Percentiles rank a stretch among this genome's conserved stretches.
Evolutionary conservation across 345 rosid species (phyloP).

Genomic region (Adansonia digitata): DNA sequence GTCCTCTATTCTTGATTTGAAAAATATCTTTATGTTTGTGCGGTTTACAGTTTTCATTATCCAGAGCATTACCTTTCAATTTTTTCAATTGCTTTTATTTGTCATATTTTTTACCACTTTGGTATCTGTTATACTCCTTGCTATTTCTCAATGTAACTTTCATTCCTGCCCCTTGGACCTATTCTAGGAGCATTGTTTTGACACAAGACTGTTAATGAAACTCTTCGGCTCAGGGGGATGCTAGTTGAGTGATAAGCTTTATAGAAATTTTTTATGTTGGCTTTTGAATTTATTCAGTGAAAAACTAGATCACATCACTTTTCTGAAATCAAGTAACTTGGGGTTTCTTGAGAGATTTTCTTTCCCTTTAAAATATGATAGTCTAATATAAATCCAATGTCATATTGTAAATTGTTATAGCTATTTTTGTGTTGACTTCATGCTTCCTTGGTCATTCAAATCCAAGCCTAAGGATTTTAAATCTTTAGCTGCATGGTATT

Average conservation of each 20-base stretch:
- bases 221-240: neutral
- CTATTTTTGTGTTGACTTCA: neutral
- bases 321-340: neutral
- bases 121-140: neutral
- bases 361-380: neutral
- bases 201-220: neutral
- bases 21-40: neutral
- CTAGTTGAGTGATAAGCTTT: neutral
- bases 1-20: neutral
- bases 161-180: neutral
- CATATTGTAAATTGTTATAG: neutral
- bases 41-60: neutral
- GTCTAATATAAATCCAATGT: neutral
- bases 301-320: neutral
- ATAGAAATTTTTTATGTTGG: neutral
- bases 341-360: neutral
- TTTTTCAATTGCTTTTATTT: neutral
- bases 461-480: neutral
- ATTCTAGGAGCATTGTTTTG: neutral
- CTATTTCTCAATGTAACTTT: neutral
- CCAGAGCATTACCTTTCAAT: neutral
- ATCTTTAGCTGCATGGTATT: neutral
- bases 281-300: neutral
- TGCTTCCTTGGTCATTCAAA: neutral
- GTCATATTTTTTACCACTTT: neutral